phyloP scores from a whole-genome alignment of 345 rosid genomes.

The Brassica rapa region DNA sequence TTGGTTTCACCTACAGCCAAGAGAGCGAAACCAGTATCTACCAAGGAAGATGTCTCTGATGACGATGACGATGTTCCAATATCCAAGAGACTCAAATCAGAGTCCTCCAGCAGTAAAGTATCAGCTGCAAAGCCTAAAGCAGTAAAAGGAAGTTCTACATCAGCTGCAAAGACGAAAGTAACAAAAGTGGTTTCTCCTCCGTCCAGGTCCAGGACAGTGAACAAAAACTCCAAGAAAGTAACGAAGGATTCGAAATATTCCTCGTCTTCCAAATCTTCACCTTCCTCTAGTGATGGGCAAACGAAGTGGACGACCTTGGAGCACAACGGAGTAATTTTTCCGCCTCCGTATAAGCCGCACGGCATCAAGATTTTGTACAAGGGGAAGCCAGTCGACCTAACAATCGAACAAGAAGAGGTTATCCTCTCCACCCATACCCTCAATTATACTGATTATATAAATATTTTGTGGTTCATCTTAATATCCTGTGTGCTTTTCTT shows the following conservation, averaged over 20 bases:
- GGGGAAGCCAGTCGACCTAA: constrained; percentile 75
- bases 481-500: constrained; percentile 12
- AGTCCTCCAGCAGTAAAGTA: constrained; percentile 50
- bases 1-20: constrained; percentile 25
- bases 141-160: constrained; percentile 49
- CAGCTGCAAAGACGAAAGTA: constrained; percentile 52
- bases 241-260: constrained; percentile 61
- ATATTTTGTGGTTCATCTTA: neutral
- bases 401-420: constrained; percentile 92
- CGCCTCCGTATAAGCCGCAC: constrained; percentile 85
- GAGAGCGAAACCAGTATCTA: constrained; percentile 31
- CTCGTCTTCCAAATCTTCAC: constrained; percentile 64
- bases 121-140: constrained; percentile 55
- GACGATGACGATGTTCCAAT: constrained; percentile 78
- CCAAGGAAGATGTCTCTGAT: constrained; percentile 47
- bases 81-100: constrained; percentile 65
- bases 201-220: constrained; percentile 52
- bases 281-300: constrained; percentile 91
- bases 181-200: constrained; percentile 57
- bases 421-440: constrained; percentile 12
- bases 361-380: constrained; percentile 85
- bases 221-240: constrained; percentile 58
- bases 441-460: constrained; percentile 10
- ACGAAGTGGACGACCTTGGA: constrained; percentile 95
- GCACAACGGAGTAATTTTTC: constrained; percentile 95